These are phyloP conservation scores for Pascua guehoae DNA, from an alignment of 1,284 basidiomycete genomes.

Conservation along the genomic window DNA sequence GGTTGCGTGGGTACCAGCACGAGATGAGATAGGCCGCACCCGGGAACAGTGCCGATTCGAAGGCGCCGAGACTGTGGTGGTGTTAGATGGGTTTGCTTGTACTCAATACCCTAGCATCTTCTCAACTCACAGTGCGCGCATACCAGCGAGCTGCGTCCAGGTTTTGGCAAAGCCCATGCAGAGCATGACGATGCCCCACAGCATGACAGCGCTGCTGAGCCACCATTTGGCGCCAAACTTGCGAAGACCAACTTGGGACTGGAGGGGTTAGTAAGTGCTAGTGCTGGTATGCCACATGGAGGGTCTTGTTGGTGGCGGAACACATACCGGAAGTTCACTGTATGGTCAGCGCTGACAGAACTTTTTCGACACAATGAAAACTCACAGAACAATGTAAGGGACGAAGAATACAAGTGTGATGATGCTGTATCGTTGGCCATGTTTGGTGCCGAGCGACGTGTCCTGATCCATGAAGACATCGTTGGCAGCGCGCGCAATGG, in stretches of 20 bases:
- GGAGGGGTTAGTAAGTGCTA: background rate
- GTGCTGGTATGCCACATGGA: background rate
- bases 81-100: too few species aligned
- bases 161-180: constrained; percentile 37
- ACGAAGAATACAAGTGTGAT: constrained; percentile 45
- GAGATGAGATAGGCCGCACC: constrained; percentile 48
- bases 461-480: constrained; percentile 25
- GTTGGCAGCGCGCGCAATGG: constrained; percentile 18
- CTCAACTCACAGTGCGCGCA: constrained; percentile 24
- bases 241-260: constrained; percentile 22
- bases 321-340: too few species aligned
- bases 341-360: too few species aligned
- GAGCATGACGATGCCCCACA: constrained; percentile 41
- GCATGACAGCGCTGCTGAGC: constrained; percentile 16
- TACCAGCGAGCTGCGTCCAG: constrained; percentile 25
- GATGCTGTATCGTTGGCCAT: constrained; percentile 45
- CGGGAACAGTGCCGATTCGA: constrained; percentile 46
- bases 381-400: constrained; percentile 17
- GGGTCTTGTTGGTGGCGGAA: too few species aligned
- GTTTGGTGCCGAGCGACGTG: constrained; percentile 12
- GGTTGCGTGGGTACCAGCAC: constrained; percentile 51
- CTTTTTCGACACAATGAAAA: background rate
- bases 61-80: constrained; percentile 39
- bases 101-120: too few species aligned
- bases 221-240: constrained; percentile 17